A percentile compares a stretch with the other conserved stretches of the same genome.
phyloP scores from a whole-genome alignment of 331 rosid species.

The Saraca asoca region DNA sequence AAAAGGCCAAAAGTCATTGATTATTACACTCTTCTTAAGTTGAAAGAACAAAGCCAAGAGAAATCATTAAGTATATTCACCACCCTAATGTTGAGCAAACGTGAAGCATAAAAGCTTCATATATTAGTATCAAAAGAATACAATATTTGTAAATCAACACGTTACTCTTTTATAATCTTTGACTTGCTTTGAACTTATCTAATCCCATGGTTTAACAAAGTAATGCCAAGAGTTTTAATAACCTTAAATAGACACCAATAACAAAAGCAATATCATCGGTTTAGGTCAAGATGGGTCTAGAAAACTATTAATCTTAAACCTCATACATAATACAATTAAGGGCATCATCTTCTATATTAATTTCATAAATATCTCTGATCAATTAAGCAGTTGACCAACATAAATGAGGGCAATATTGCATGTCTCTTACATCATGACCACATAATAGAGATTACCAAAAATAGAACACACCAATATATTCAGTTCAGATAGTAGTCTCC shows the following conservation, averaged over 20 bases:
- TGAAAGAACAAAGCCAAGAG: too few relatives aligned
- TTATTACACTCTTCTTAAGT: too few relatives aligned
- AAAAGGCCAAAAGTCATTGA: neutral
- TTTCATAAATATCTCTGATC: neutral
- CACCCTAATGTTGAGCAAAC: too few relatives aligned
- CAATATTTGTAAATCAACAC: too few relatives aligned
- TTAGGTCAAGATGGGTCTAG: neutral
- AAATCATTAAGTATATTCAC: too few relatives aligned
- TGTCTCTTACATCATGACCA: constrained; percentile 44
- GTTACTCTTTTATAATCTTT: too few relatives aligned
- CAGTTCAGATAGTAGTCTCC: constrained; percentile 97
- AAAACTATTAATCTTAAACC: constrained; percentile 1
- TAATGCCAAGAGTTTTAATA: too few relatives aligned
- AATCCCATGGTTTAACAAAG: too few relatives aligned
- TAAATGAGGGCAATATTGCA: constrained; percentile 36
- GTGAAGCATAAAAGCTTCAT: too few relatives aligned
- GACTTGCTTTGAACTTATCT: too few relatives aligned
- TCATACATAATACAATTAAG: constrained; percentile 5
- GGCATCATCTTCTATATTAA: constrained; percentile 3
- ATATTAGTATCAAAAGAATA: too few relatives aligned
- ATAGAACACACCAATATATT: constrained; percentile 75
- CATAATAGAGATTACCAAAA: constrained; percentile 30
- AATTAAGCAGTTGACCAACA: neutral
- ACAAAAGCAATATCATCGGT: neutral
- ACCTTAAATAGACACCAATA: too few relatives aligned